Base-by-base conservation (phyloP, 371 early-diverging fungal genomes). In the Mucor saturninus region DNA sequence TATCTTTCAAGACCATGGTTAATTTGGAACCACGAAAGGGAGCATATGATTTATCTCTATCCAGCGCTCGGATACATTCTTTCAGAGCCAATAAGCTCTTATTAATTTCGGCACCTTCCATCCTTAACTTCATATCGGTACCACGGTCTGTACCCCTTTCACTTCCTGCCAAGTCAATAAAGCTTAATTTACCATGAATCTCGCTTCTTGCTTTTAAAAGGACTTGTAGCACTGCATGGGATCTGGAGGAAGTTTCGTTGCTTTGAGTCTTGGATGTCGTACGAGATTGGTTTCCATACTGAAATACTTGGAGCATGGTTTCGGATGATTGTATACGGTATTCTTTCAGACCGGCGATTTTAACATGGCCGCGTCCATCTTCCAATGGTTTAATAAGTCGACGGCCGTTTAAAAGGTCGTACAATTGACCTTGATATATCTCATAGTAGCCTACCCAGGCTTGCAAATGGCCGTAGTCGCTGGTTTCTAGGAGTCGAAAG, bases 101-200 rank as follows among this genome's bases (percentile, higher is more conserved):
- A 83, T 99, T 99, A 83, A 99, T 99, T 79, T 98, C 98, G 2
- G 98, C 92, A n/a, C 98, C 98, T 78, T 99, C 99, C 13, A 55
- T 10, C 30, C 61, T 61, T 21, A 4, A 13, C 31, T 38, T 50
- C 15, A 13, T 13, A 14, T 96, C 95, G 2, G 96, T 95, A 30
- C 97, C 98, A 58, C 99, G 86, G 74, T 99, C 99, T 4, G 95
- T 95, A 15, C 99, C 99, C 51, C 99, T 89, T 77, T 99, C 99
- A 76, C 95, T 96, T n/a, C 99, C 99, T 6, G 99, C 99, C 62
- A 99, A 76, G 81, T 99, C 99, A 56, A 99, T 97, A 74, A 99
- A 98, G 74, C 92, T 94, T 29, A 98, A 83, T 72, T 97, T 98
- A 38, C 96, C 95, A 63, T 76, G 73, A 8, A 88, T n/a, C 4